Conservation (phyloP, 495 filamentous ascomycete genomes). For the Penicillium desertorum region DNA sequence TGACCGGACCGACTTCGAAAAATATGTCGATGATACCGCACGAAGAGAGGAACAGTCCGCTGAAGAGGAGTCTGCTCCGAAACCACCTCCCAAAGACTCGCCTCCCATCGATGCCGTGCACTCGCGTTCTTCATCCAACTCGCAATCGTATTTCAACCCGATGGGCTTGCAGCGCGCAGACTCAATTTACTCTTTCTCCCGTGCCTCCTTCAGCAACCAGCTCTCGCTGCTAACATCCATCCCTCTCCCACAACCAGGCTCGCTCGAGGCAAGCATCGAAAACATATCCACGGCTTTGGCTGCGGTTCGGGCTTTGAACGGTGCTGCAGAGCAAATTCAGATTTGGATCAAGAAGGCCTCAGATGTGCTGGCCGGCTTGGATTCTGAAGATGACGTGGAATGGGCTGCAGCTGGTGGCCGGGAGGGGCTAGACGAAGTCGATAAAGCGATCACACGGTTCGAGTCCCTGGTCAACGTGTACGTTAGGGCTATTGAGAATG, state of each 20-base stretch:
- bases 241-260: slow-evolving; percentile 76
- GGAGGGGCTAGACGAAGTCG: slow-evolving; percentile 85
- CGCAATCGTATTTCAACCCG: slow-evolving; percentile 54
- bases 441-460: slow-evolving; percentile 80
- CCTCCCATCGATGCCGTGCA: slow-evolving; percentile 25
- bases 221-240: slow-evolving; percentile 84
- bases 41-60: slow-evolving; percentile 32
- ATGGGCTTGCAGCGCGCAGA: slow-evolving; percentile 57
- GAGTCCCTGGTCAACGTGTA: slow-evolving; percentile 87
- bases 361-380: slow-evolving; percentile 78
- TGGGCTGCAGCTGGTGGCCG: slow-evolving; percentile 93
- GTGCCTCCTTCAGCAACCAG: slow-evolving; percentile 87
- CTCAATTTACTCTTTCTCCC: slow-evolving; percentile 85
- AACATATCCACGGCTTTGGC: slow-evolving; percentile 77
- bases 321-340: slow-evolving; percentile 84
- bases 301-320: slow-evolving; percentile 73
- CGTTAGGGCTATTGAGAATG: slow-evolving; percentile 81
- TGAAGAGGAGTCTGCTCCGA: slow-evolving; percentile 29
- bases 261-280: slow-evolving; percentile 75
- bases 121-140: slow-evolving; percentile 43
- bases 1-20: slow-evolving; percentile 45
- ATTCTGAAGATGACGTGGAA: slow-evolving; percentile 94
- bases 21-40: slow-evolving; percentile 46
- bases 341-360: slow-evolving; percentile 89
- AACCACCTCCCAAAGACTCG: slow-evolving; percentile 45